Base-by-base conservation (phyloP, 257 asterid genomes). In the Rehmannia glutinosa region DNA sequence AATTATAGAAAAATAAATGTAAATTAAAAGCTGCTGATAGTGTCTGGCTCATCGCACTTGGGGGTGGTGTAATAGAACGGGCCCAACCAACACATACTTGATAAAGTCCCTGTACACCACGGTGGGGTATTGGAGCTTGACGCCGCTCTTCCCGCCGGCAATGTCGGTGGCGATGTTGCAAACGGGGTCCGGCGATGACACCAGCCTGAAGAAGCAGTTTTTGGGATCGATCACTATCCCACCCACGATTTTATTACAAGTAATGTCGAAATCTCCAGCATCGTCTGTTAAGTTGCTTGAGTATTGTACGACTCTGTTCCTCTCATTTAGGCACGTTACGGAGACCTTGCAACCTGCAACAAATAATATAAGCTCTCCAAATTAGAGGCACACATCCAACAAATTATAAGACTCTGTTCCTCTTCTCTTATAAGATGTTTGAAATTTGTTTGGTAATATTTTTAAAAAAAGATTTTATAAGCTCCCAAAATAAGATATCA, bases 11-110 rank as follows among this genome's bases (percentile, higher is more conserved):
- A n/a, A n/a, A n/a, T n/a, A n/a, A n/a, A n/a, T n/a, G n/a, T n/a
- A n/a, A n/a, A n/a, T n/a, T n/a, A n/a, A n/a, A n/a, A n/a, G 38
- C 33, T 19, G 21, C 36, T 72, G 0, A n/a, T n/a, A n/a, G 85
- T 78, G 56, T 86, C 88, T 2, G 98, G 98, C 28, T 90, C 93
- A 30, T 92, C 97, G 47, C 98, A 90, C 96, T 89, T 90, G 0
- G 96, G 96, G 16, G 95, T 87, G 28, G 98, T 86, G 77, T 87
- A 90, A 58, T 86, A 92, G 79, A 92, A 90, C 2, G 93, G 77
- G 2, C 95, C n/a, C n/a, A n/a, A n/a, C 95, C 0, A 90, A 64
- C 45, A 49, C 78, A 16, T 81, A 83, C 67, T 92, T 92, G 66
- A 80, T 28, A 3, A 74, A 13, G 66, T 90, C 89, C 19, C 97